Evolutionary conservation across 768 basidiomycete genomes (phyloP).

Genomic region (Lentinula edodes): DNA sequence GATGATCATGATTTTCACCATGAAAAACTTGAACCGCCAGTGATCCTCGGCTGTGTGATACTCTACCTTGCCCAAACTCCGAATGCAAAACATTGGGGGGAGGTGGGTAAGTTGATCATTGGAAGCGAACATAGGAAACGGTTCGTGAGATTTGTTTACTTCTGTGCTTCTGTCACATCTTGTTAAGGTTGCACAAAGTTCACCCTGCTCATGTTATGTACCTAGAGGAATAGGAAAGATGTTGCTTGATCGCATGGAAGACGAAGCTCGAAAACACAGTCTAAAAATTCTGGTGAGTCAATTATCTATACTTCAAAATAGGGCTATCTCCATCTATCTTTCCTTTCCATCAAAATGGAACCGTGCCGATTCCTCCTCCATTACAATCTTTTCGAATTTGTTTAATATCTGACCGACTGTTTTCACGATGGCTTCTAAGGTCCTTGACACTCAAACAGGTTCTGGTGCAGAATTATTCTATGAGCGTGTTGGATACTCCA

Average conservation of each 20-base stretch:
- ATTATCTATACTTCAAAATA: neutral
- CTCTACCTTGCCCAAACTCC: neutral
- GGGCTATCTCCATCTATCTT: too few relatives aligned
- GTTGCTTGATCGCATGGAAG: neutral
- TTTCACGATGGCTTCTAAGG: neutral
- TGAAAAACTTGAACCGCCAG: neutral
- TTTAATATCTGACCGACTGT: too few relatives aligned
- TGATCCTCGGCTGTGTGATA: neutral
- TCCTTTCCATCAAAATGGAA: too few relatives aligned
- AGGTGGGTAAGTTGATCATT: neutral
- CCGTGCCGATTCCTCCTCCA: too few relatives aligned
- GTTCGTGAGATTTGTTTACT: neutral
- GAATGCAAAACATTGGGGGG: slow-evolving; percentile 1
- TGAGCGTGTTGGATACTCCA: neutral
- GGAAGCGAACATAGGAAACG: neutral
- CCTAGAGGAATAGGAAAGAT: neutral
- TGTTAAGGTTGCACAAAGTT: neutral
- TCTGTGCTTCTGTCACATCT: neutral
- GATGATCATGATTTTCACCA: neutral
- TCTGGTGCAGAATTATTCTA: neutral
- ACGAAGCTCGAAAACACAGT: neutral
- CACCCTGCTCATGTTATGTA: neutral
- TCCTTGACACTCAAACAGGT: neutral
- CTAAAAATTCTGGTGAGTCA: neutral
- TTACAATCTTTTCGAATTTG: too few relatives aligned